Evolutionary conservation across 768 basidiomycete species (phyloP), one percentile per base, ranked within the genome.

Genomic region (Lanmaoa pseudosensibilis): DNA sequence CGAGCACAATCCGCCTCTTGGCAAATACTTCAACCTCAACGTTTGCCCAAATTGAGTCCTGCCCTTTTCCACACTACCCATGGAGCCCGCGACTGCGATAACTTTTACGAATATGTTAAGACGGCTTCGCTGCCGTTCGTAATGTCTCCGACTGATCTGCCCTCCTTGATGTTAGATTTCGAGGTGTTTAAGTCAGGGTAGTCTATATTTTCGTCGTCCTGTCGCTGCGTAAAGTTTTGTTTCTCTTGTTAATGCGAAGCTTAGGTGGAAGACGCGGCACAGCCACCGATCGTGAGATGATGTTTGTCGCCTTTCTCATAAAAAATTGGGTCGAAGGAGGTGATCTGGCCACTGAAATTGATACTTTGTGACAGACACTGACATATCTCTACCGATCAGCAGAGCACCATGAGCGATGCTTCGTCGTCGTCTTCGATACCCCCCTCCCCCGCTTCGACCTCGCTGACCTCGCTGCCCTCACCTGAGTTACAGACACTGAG

Each of bases 11-110:
- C 74, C 74, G 18, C 75, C 71, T 46, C 75, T 87, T 18, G 88
- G 87, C 56, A 77, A 82, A 68, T 89, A 83, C 75, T 84, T 84
- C 76, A 91, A 91, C 70, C 77, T 90, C 45, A 62, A 75, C 38
- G 19, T 27, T 40, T 81, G 78, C 65, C 25, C 41, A 30, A 47
- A 60, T 55, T 55, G 52, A 53, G 23, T 19, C 32, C 1, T 44
- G 12, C 10, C 21, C 18, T 39, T 23, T 51, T n/a, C 5, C 33
- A 44, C 15, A 33, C 21, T 19, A 34, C 10, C 5, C n/a, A n/a
- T 44, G 49, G 15, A 21, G 12, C 23, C 9, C 13, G 11, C 39
- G 27, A 9, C 16, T 13, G 23, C 11, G 37, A 21, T 18, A 6
- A 15, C 21, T 41, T 27, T 21, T 52, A 36, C 10, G 16, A 19